phyloP scores from a whole-genome alignment of 805 yeast species.

The Teunomyces barrocoloradensis region DNA sequence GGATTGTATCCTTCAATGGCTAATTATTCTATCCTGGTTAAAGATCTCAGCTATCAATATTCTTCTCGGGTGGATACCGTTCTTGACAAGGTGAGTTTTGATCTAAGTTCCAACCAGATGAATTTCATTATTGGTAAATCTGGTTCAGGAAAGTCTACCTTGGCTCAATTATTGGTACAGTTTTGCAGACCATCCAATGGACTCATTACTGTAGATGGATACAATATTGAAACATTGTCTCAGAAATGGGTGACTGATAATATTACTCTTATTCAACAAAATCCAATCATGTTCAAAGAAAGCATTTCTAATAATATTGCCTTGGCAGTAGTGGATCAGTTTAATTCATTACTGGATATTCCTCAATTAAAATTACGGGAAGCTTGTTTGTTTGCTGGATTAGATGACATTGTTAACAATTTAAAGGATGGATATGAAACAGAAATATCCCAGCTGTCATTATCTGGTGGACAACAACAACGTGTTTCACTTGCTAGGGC shows the following conservation, averaged over 20 bases:
- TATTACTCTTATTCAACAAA: slow-evolving; percentile 73
- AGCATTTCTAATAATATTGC: slow-evolving; percentile 62
- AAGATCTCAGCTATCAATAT: slow-evolving; percentile 60
- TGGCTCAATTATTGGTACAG: slow-evolving; percentile 59
- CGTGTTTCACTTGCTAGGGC: slow-evolving; percentile 85
- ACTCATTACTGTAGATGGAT: slow-evolving; percentile 53
- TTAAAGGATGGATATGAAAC: slow-evolving; percentile 59
- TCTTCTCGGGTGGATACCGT: slow-evolving; percentile 53
- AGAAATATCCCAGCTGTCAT: slow-evolving; percentile 38
- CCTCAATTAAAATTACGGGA: slow-evolving; percentile 24
- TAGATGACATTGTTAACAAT: slow-evolving; percentile 46
- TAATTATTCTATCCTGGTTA: not conserved
- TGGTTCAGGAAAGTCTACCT: slow-evolving; percentile 91
- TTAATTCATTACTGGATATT: slow-evolving; percentile 14
- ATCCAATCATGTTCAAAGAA: slow-evolving; percentile 61
- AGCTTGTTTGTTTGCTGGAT: slow-evolving; percentile 53
- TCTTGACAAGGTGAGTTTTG: slow-evolving; percentile 46
- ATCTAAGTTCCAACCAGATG: slow-evolving; percentile 43
- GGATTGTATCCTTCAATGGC: slow-evolving; percentile 15
- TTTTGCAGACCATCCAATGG: slow-evolving; percentile 59
- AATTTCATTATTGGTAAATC: slow-evolving; percentile 81
- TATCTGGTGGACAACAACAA: slow-evolving; percentile 94
- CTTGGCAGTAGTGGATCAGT: slow-evolving; percentile 40
- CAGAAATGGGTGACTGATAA: slow-evolving; percentile 55
- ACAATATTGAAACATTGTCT: slow-evolving; percentile 42